Conservation (phyloP, 2,329 filamentous ascomycete genomes). For the Aspergillus nomiae region DNA sequence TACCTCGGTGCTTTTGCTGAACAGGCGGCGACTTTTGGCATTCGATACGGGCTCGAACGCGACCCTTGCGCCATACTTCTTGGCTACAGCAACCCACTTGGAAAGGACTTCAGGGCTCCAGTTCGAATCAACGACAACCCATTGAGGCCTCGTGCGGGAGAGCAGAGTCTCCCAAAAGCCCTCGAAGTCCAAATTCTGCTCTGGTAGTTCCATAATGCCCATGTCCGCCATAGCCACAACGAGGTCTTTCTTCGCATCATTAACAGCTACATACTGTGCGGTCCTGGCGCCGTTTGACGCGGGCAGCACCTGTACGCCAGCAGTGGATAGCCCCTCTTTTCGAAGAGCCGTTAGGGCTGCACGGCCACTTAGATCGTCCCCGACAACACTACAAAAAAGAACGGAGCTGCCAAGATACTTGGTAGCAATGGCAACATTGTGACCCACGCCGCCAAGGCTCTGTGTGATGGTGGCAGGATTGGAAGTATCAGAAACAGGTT, state of each 20-base stretch:
- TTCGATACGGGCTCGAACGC: conserved; percentile 89
- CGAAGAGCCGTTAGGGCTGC: conserved; percentile 69
- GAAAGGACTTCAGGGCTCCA: conserved; percentile 70
- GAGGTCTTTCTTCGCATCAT: conserved; percentile 79
- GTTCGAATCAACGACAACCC: conserved; percentile 85
- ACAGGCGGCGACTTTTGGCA: conserved; percentile 73
- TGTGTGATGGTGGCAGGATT: conserved; percentile 82
- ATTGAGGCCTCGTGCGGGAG: conserved; percentile 62
- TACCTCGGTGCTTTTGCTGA: conserved; percentile 42
- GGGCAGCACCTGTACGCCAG: conserved; percentile 62
- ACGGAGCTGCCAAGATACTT: conserved; percentile 69
- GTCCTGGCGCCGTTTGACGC: conserved; percentile 64
- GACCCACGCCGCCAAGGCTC: conserved; percentile 85
- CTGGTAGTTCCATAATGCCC: conserved; percentile 68
- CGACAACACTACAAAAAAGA: conserved; percentile 77
- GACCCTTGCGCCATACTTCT: conserved; percentile 58
- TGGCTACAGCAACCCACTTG: conserved; percentile 67
- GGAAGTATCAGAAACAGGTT: conserved; percentile 68
- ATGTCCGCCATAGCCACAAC: conserved; percentile 96
- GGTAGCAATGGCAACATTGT: conserved; percentile 85
- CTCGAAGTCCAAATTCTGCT: conserved; percentile 43
- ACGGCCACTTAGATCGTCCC: conserved; percentile 75
- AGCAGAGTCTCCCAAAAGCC: conserved; percentile 66
- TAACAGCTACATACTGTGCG: conserved; percentile 89
- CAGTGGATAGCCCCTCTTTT: conserved; percentile 62